Base-by-base conservation (phyloP, 805 yeast genomes). In the Starmera quercuum region DNA sequence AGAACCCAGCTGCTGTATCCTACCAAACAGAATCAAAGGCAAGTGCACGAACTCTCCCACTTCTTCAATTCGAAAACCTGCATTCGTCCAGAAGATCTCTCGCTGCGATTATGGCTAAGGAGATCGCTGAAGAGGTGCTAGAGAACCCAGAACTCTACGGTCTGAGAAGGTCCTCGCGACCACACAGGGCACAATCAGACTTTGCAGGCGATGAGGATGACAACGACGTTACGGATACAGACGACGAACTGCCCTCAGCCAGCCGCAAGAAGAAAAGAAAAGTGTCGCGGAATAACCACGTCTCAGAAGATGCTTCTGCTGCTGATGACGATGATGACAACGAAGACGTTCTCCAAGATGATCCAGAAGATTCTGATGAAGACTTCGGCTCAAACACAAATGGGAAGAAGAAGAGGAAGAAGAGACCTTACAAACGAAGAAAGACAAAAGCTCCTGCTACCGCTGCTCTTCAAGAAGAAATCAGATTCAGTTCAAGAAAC, bases 101-200 rank as follows among this genome's bases (percentile, higher is more conserved):
- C 20, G n/a, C 17, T 28, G 10, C 8, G 11, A 31, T 12, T 9
- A 39, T 39, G 43, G 40, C 45, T 12, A 38, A 43, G 22, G 64
- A 58, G 31, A 49, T 73, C 29, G 67, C 70, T 11, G 68, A 64
- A 27, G 87, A 78, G 38, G 71, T 79, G 13, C 64, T 73, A 35
- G 70, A 64, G 32, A 78, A 83, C 53, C 94, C 95, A 1, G 94
- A 82, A 51, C 64, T 83, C n/a, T 83, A 83, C 46, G 95, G 95
- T 2, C 64, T 83, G 35, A 73, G 95, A 58, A 69, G 94, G 44
- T 79, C 88, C 5, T 76, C 77, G 28, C 65, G 92, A 47, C 75
- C 80, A 8, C 64, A 77, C 39, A 49, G 48, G 29, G 61, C 63
- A 14, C 58, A 47, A 22, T 36, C 45, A 38, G 32, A 39, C 37